Evolutionary conservation across 352 stramenopile species (phyloP).

Genomic region (Thraustochytrium aureum): DNA sequence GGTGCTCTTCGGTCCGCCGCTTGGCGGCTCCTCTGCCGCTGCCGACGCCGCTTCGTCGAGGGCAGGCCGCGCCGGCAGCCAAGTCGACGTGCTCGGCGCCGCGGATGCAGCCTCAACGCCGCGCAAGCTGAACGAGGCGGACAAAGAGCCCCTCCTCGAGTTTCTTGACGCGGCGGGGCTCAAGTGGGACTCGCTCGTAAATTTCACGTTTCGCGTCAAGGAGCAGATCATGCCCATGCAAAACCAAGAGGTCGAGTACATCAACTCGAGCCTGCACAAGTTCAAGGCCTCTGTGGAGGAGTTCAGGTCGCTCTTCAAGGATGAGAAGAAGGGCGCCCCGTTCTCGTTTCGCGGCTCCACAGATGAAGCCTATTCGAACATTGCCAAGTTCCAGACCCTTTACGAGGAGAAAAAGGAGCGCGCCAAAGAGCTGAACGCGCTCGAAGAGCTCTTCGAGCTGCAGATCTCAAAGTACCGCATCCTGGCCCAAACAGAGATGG

Average conservation of each 20-base stretch:
- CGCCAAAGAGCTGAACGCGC: slow-evolving; percentile 84
- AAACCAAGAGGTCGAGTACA: slow-evolving; percentile 89
- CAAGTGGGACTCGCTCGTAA: slow-evolving; percentile 96
- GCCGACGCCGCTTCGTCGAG: neutral
- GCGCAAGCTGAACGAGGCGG: neutral
- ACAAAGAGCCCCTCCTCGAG: slow-evolving; percentile 60
- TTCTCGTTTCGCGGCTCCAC: slow-evolving; percentile 83
- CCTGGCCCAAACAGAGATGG: slow-evolving; percentile 93
- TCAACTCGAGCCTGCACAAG: slow-evolving; percentile 59
- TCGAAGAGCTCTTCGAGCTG: slow-evolving; percentile 90
- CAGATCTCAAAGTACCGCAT: slow-evolving; percentile 90
- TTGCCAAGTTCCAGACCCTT: slow-evolving; percentile 80
- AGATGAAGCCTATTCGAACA: slow-evolving; percentile 76
- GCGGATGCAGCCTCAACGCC: neutral
- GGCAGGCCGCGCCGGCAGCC: neutral
- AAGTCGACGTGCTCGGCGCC: neutral
- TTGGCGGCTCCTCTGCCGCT: neutral
- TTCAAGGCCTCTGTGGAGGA: slow-evolving; percentile 85
- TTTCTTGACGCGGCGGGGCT: slow-evolving; percentile 94
- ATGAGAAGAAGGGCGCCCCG: slow-evolving; percentile 88
- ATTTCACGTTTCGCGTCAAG: slow-evolving; percentile 98
- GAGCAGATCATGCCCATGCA: slow-evolving; percentile 97
- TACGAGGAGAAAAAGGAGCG: slow-evolving; percentile 89
- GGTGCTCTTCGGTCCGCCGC: slow-evolving; percentile 13
- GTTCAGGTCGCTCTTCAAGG: slow-evolving; percentile 91